These are phyloP conservation scores for Daedaleopsis nitida DNA, from an alignment of 768 basidiomycete genomes.

Conservation along the genomic window DNA sequence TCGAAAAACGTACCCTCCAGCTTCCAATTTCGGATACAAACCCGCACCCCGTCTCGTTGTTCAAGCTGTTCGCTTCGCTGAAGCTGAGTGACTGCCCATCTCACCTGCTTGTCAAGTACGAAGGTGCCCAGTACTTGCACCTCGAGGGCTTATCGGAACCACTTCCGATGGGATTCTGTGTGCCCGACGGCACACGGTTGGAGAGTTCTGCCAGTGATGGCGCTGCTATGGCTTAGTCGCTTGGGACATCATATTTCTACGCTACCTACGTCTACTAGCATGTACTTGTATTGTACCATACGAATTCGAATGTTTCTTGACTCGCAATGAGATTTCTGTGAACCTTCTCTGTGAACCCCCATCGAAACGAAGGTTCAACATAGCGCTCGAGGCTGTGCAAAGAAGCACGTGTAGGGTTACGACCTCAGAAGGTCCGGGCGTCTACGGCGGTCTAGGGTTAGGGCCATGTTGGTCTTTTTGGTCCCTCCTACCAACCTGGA, in stretches of 20 bases:
- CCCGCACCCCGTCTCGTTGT: background rate
- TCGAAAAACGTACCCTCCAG: too few species aligned
- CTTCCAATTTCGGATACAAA: too few species aligned
- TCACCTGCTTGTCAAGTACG: background rate
- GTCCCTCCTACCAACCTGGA: background rate
- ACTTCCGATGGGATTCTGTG: background rate
- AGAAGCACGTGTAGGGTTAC: background rate
- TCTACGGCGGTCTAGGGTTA: background rate
- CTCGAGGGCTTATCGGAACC: background rate
- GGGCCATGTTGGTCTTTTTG: background rate
- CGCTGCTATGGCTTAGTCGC: too few species aligned
- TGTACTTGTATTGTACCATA: too few species aligned
- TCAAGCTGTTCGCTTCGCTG: background rate
- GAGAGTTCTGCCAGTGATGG: too few species aligned
- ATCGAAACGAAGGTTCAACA: background rate
- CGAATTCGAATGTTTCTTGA: too few species aligned
- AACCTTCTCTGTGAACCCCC: too few species aligned
- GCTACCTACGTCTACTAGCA: too few species aligned
- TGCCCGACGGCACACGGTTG: too few species aligned
- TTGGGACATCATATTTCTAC: too few species aligned
- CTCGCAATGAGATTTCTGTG: too few species aligned
- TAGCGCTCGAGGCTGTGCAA: background rate
- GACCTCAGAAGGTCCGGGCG: background rate
- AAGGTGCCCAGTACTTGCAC: background rate
- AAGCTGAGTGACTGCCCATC: background rate